Percentiles rank a stretch among this genome's conserved stretches.
phyloP scores from a whole-genome alignment of 2,329 filamentous ascomycete genomes.

The Penicillium sp. region DNA sequence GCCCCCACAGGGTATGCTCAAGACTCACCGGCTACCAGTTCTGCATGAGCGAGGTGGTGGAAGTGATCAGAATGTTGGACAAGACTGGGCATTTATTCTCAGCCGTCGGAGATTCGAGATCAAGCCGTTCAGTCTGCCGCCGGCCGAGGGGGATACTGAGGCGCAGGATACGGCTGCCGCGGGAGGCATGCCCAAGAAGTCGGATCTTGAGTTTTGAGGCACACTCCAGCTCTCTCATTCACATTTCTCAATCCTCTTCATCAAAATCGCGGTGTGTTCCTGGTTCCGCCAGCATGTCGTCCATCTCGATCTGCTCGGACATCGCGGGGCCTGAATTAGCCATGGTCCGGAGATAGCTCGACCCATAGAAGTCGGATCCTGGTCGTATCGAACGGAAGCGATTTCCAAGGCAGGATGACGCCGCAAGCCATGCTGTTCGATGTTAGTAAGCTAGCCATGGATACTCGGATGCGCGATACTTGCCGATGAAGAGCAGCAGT shows the following conservation, averaged over 20 bases:
- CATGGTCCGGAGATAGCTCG: constrained; percentile 59
- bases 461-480: constrained; percentile 12
- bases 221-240: not conserved
- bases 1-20: constrained; percentile 81
- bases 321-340: constrained; percentile 56
- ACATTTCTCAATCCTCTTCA: constrained; percentile 32
- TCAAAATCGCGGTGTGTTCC: constrained; percentile 28
- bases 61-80: constrained; percentile 67
- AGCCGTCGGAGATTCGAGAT: constrained; percentile 83
- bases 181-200: constrained; percentile 59
- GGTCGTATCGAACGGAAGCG: constrained; percentile 51
- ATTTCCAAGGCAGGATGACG: constrained; percentile 59
- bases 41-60: constrained; percentile 88
- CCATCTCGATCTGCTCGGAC: constrained; percentile 65
- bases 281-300: constrained; percentile 57
- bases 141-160: constrained; percentile 73
- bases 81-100: constrained; percentile 88
- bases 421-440: constrained; percentile 50
- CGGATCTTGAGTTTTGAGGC: constrained; percentile 68
- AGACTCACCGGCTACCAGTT: constrained; percentile 78
- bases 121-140: constrained; percentile 85
- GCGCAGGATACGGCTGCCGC: constrained; percentile 54
- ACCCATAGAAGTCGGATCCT: constrained; percentile 53
- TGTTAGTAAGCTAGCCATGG: constrained; percentile 23
- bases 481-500: constrained; percentile 39